Evolutionary conservation across 768 basidiomycete species (phyloP), one percentile per base, ranked within the genome.

Genomic region (Phallus indusiatus): DNA sequence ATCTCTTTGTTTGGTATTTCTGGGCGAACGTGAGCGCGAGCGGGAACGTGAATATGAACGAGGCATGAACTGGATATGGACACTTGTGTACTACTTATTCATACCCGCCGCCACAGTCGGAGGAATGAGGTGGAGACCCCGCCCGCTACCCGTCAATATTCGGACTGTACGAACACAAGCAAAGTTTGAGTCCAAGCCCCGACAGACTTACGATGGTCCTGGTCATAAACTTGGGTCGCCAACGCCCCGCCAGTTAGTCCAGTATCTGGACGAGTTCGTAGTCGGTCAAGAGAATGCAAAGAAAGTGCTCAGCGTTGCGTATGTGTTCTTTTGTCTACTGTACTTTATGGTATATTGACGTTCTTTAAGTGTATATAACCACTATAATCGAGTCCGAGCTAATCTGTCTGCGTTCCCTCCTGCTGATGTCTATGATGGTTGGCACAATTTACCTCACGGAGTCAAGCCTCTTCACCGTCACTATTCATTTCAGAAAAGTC

Each of bases 291-390:
- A 90, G 64, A 81, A 78, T 60, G 94, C 94, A 2, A 98, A 98
- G 81, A 92, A 93, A 68, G 86, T 90, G 21, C 80, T 97, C 34
- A 89, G 91, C 37, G 94, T 97, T 51, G 94, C 94, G 92, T 93
- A 72, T 16, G 46, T 10, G 10, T 33, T 52, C n/a, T 10, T n/a
- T 28, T 28, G 18, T 11, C 28, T 12, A 42, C 35, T 50, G 22
- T 11, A 50, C 17, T 10, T 46, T 50, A 50, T 24, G 17, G 18
- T n/a, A 12, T 42, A 47, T 54, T 22, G 37, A 56, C 18, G 36
- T 46, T 16, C 28, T 1, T 48, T 0, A 67, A 95, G 93, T 34
- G 91, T 95, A 1, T 96, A 86, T 78, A 95, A 96, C 65, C 94
- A 96, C 71, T 96, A 94, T 69, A 93, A 88, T 67, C 88, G 94